Evolutionary conservation across 2,329 filamentous ascomycete genomes (phyloP).

Genomic region (Penicillium olsonii): DNA sequence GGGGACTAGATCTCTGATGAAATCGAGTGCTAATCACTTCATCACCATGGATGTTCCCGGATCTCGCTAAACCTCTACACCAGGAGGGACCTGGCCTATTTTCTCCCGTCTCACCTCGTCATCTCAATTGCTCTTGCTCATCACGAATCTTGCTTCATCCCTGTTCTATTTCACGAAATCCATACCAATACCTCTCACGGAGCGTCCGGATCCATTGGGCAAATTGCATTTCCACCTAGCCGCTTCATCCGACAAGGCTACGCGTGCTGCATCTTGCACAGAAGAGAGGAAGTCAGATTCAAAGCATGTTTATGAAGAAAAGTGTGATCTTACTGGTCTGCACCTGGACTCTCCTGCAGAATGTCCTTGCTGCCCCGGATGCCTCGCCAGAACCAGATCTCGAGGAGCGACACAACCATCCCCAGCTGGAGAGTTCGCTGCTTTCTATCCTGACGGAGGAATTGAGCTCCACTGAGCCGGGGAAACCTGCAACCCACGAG

Average conservation of each 20-base stretch:
- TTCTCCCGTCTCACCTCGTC: not conserved
- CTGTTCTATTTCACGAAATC: not conserved
- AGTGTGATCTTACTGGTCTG: conserved; percentile 18
- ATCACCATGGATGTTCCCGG: conserved; percentile 6
- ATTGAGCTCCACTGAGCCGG: not conserved
- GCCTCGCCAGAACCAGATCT: not conserved
- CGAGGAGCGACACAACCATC: conserved; percentile 7
- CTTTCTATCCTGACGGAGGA: conserved; percentile 9
- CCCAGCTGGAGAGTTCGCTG: conserved; percentile 5
- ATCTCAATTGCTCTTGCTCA: not conserved
- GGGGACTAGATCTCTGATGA: conserved; percentile 15
- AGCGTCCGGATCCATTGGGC: not conserved
- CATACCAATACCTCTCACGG: not conserved
- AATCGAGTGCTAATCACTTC: conserved; percentile 22
- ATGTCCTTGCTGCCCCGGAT: conserved; percentile 10
- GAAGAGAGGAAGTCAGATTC: not conserved
- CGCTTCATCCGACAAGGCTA: not conserved
- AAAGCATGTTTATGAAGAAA: conserved; percentile 23
- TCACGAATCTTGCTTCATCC: not conserved
- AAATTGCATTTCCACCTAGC: not conserved
- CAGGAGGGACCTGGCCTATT: not conserved
- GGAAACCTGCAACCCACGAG: not conserved
- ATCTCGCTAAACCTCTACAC: conserved; percentile 15
- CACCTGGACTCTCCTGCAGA: conserved; percentile 19
- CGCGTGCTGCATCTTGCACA: not conserved